Base-by-base conservation (phyloP, 352 stramenopile genomes). In the Phytophthora macrochlamydospora region DNA sequence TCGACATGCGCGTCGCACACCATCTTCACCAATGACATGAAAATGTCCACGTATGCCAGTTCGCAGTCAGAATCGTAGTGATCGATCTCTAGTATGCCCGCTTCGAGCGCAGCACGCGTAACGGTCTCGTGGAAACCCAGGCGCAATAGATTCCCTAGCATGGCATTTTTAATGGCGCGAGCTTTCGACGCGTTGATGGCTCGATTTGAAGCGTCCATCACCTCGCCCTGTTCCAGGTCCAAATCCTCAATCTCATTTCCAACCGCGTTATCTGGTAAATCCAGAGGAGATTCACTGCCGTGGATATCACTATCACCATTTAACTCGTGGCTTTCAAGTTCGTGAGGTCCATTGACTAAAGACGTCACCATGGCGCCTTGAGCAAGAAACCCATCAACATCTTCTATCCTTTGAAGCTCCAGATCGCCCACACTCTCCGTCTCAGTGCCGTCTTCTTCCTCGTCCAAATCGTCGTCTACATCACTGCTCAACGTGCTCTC, bases 11-110 rank as follows among this genome's bases (percentile, higher is more conserved):
- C 81, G 32, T 93, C 83, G 32, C 79, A 87, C 2, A 93, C 80
- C 59, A 90, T 85, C 62, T 90, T 90, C 24, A 93, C 69, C 12
- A 93, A 62, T 2, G 74, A 85, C 57, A 92, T 78, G 60, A 93
- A 93, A 44, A 93, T 90, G 56, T 93, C 85, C n/a, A 88, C 79
- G 58, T 93, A 92, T 8, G 83, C 85, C 31, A 93, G 65, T 52
- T 93, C 85, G 49, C 81, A 91, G 53, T 93, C 81, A 0, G 69
- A 78, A 42, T 91, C 83, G 31, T 87, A 91, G 38, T 93, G 75
- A 30, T 85, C 70, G 42, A 92, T 87, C 49, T 93, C 81, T 5
- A 78, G 66, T 32, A 85, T 69, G 6, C 83, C 83, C 14, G 81
- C 78, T 37, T 93, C 83, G 0, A 93, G 70, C 46, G 81, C 83